A percentile compares a stretch with the other conserved stretches of the same genome.
Conservation (phyloP, 768 basidiomycete species). For the Tulasnella sp. region DNA sequence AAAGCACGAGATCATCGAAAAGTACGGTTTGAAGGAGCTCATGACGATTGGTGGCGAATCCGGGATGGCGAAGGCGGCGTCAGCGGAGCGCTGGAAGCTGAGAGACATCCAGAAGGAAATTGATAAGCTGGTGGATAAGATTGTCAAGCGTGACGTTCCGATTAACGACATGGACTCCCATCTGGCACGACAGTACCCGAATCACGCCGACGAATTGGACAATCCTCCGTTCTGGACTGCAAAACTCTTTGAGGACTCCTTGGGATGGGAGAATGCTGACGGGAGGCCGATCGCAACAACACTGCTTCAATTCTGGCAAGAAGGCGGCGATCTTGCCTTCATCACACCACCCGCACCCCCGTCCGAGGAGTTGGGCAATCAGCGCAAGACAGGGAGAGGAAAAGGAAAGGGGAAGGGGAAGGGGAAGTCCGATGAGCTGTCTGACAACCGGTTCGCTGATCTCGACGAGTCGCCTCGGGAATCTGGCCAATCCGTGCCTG, state of each 20-base stretch:
- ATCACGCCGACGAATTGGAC: background rate
- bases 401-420: background rate
- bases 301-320: constrained; percentile 1
- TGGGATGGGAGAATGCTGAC: background rate
- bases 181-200: background rate
- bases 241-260: background rate
- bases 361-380: background rate
- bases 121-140: background rate
- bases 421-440: background rate
- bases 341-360: background rate
- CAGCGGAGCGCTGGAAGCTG: background rate
- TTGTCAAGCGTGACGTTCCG: background rate
- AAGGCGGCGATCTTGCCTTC: background rate
- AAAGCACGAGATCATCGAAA: constrained; percentile 18
- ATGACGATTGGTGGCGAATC: background rate
- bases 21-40: background rate
- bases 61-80: background rate
- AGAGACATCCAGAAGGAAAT: too few relatives aligned
- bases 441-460: background rate
- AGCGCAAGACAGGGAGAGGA: background rate
- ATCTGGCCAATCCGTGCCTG: background rate
- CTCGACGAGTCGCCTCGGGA: background rate
- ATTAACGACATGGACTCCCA: background rate
- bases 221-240: background rate
- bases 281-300: too few relatives aligned